Evolutionary conservation across 2,329 filamentous ascomycete species (phyloP).

Genomic region (Colletotrichum neosansevieriae): DNA sequence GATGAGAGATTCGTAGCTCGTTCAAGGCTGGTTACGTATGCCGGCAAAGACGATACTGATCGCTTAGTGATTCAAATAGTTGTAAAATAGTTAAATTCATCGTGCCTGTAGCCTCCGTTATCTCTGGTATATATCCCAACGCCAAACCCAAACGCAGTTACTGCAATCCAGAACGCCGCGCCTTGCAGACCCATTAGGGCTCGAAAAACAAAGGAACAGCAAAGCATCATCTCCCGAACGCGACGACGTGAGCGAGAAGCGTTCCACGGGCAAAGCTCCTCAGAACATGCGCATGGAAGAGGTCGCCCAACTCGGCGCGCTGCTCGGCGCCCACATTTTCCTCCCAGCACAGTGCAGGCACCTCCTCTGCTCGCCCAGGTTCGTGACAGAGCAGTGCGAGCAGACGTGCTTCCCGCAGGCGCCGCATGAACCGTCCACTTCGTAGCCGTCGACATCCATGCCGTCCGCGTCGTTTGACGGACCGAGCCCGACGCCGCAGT

Average conservation of each 20-base stretch:
- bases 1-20: background rate
- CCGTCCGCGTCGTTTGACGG: constrained; percentile 42
- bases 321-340: constrained; percentile 42
- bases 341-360: constrained; percentile 65
- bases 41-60: background rate
- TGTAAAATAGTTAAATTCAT: background rate
- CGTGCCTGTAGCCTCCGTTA: constrained; percentile 3
- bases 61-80: background rate
- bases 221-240: background rate
- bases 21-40: background rate
- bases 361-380: constrained; percentile 64
- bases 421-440: constrained; percentile 55
- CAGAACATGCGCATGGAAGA: background rate
- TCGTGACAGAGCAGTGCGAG: constrained; percentile 70
- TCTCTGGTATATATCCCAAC: constrained; percentile 10
- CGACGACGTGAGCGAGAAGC: background rate
- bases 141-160: background rate
- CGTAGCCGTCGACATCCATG: constrained; percentile 55
- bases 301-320: constrained; percentile 41
- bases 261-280: background rate
- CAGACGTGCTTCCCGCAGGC: constrained; percentile 68
- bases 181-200: background rate
- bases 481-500: constrained; percentile 58
- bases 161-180: background rate
- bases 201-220: background rate